Conservation (phyloP, 352 stramenopile genomes). For the Stramenopiles sp. region DNA sequence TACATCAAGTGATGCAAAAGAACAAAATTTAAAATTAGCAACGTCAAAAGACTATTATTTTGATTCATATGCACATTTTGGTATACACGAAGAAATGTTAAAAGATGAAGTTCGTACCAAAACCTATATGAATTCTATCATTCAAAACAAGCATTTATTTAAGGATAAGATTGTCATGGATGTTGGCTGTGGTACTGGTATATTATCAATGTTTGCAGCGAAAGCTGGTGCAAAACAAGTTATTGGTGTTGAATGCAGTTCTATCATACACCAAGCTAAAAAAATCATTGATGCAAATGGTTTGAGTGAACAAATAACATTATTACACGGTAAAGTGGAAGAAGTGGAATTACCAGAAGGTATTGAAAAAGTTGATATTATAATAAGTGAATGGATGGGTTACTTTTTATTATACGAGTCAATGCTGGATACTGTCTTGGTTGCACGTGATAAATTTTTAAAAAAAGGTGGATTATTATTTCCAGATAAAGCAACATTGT, state of each 20-base stretch:
- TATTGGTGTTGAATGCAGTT: slow-evolving; percentile 80
- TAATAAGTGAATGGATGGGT: slow-evolving; percentile 95
- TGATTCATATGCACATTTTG: slow-evolving; percentile 92
- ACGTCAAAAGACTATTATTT: slow-evolving; percentile 62
- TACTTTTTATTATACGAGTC: slow-evolving; percentile 93
- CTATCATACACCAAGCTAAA: slow-evolving; percentile 71
- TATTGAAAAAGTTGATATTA: slow-evolving; percentile 79
- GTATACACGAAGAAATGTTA: slow-evolving; percentile 96
- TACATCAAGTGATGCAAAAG: background rate
- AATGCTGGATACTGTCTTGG: slow-evolving; percentile 90
- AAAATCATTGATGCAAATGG: slow-evolving; percentile 83
- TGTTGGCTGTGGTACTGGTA: slow-evolving; percentile 85
- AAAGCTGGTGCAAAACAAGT: slow-evolving; percentile 70
- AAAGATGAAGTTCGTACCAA: slow-evolving; percentile 88
- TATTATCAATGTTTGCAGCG: slow-evolving; percentile 86
- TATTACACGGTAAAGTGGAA: slow-evolving; percentile 82
- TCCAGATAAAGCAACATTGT: slow-evolving; percentile 82
- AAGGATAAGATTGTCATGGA: slow-evolving; percentile 88
- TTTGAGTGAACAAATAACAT: slow-evolving; percentile 70
- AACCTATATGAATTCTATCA: slow-evolving; percentile 89
- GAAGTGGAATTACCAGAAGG: slow-evolving; percentile 61
- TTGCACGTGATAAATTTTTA: slow-evolving; percentile 85
- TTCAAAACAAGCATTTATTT: slow-evolving; percentile 87
- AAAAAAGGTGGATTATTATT: slow-evolving; percentile 74
- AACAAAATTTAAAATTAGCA: background rate